These are phyloP conservation scores for Ustilago cynodontis DNA, from an alignment of 1,284 basidiomycete species.

Conservation along the genomic window DNA sequence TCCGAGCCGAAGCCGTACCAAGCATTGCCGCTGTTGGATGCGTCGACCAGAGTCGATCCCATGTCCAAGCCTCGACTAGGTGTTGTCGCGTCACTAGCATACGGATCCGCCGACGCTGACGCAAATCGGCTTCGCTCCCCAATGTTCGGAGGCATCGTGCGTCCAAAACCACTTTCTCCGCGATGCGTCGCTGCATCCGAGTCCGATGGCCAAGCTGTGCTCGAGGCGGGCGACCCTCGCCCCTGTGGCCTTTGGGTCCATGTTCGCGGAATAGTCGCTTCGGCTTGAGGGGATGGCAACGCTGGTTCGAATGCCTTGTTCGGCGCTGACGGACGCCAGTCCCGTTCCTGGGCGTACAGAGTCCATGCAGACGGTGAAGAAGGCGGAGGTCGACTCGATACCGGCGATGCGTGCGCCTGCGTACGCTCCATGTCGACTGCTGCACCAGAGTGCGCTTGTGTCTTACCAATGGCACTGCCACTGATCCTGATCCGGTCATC, in stretches of 20 bases:
- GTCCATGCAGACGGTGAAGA: constrained; percentile 19
- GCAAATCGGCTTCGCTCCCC: constrained; percentile 9
- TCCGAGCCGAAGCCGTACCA: constrained; percentile 32
- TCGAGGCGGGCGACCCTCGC: constrained; percentile 4
- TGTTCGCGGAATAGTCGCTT: not conserved
- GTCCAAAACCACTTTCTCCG: not conserved
- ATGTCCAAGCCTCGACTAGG: constrained; percentile 42
- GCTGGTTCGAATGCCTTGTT: constrained; percentile 3
- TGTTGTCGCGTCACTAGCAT: constrained; percentile 27
- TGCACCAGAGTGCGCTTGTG: not conserved
- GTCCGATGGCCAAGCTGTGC: constrained; percentile 16
- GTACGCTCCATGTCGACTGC: not conserved
- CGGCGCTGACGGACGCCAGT: constrained; percentile 21
- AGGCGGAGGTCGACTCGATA: constrained; percentile 6
- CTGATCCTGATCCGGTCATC: not conserved
- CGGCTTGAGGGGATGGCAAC: constrained; percentile 7
- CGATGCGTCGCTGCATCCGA: constrained; percentile 10
- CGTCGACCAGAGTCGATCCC: constrained; percentile 10
- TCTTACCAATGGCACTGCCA: constrained; percentile 1
- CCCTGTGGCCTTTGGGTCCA: constrained; percentile 16
- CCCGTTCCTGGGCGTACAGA: constrained; percentile 38
- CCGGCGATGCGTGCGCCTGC: not conserved
- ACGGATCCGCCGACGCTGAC: constrained; percentile 17
- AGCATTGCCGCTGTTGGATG: constrained; percentile 3
- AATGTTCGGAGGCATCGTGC: not conserved